Evolutionary conservation across 2,329 filamentous ascomycete genomes (phyloP), one percentile per base, ranked within the genome.

Genomic region (Aspergillus novoparasiticus): DNA sequence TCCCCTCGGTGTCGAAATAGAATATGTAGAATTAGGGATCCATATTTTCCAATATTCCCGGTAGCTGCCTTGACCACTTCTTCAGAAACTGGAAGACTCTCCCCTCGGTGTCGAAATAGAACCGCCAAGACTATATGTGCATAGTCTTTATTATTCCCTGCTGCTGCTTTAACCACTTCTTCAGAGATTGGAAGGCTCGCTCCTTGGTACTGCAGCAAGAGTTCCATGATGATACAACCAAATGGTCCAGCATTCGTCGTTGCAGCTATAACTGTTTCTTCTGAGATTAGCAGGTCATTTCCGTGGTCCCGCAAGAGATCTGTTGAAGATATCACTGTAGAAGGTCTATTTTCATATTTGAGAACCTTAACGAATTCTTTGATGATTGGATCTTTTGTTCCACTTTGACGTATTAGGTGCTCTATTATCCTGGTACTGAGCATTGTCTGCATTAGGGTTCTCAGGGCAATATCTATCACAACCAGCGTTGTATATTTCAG

Each of bases 371-470:
- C n/a, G 9, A 46, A 32, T 16, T 26, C 26, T 51, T n/a, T 1
- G 14, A 51, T 28, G 5, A 19, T 28, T 30, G 6, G 1, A 51
- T 19, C 16, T n/a, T 51, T n/a, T 51, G 28, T 28, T n/a, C 48
- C 48, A 26, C 23, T 26, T 19, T 19, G 48, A n/a, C 14, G 48
- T 9, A 51, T 12, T 26, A 51, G 48, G 1, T 14, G 21, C 28
- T n/a, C 1, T 51, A 51, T 19, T 28, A 3, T 1, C 4, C n/a
- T 11, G 26, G 0, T 51, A 10, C 1, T 10, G 48, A 6, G 11
- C 2, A 0, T n/a, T 32, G 0, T 2, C 6, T 5, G 21, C 26
- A 0, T 2, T 10, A 32, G 11, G n/a, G 1, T n/a, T 6, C 12
- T 28, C 16, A 19, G n/a, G 5, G 2, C 48, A 51, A 51, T 32